A percentile compares a stretch with the other conserved stretches of the same genome.
phyloP scores from a whole-genome alignment of 495 filamentous ascomycete species.

The Podospora fimiseda region DNA sequence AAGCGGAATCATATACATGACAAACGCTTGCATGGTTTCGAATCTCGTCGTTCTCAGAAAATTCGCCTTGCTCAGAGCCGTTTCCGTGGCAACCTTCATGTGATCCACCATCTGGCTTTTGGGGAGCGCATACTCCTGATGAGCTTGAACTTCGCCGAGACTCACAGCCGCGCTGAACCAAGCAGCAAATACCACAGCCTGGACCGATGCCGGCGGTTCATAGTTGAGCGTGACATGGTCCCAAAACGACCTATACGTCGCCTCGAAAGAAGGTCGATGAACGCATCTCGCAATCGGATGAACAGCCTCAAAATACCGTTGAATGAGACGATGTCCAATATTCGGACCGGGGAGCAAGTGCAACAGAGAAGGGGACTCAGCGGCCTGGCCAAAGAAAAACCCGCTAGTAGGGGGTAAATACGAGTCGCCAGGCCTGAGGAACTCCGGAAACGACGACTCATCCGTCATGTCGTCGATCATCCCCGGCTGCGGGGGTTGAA shows the following conservation, averaged over 20 bases:
- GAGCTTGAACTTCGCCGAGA: conserved; percentile 47
- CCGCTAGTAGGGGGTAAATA: conserved; percentile 57
- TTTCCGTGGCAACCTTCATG: conserved; percentile 58
- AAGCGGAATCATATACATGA: conserved; percentile 67
- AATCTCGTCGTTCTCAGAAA: conserved; percentile 64
- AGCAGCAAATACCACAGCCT: conserved; percentile 60
- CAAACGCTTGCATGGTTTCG: conserved; percentile 66
- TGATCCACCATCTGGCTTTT: conserved; percentile 50
- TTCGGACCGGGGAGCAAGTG: conserved; percentile 48
- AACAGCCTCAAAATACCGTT: conserved; percentile 59
- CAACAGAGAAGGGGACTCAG: conserved; percentile 42
- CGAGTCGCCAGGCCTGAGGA: conserved; percentile 44
- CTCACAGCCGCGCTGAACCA: conserved; percentile 64
- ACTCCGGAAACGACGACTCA: conserved; percentile 30
- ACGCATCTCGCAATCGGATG: conserved; percentile 59
- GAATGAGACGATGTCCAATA: conserved; percentile 50
- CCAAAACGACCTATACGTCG: conserved; percentile 58
- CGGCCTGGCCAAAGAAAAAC: conserved; percentile 57
- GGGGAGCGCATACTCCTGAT: conserved; percentile 41
- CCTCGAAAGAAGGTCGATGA: conserved; percentile 59
- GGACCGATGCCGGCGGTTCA: conserved; percentile 56
- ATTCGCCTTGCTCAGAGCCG: conserved; percentile 56
- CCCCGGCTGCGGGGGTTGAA: background rate
- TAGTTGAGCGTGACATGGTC: conserved; percentile 45
- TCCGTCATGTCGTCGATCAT: conserved; percentile 4